Percentiles rank a stretch among this genome's conserved stretches.
phyloP scores from a whole-genome alignment of 2,329 filamentous ascomycete species.

The Trichoderma polysporum region DNA sequence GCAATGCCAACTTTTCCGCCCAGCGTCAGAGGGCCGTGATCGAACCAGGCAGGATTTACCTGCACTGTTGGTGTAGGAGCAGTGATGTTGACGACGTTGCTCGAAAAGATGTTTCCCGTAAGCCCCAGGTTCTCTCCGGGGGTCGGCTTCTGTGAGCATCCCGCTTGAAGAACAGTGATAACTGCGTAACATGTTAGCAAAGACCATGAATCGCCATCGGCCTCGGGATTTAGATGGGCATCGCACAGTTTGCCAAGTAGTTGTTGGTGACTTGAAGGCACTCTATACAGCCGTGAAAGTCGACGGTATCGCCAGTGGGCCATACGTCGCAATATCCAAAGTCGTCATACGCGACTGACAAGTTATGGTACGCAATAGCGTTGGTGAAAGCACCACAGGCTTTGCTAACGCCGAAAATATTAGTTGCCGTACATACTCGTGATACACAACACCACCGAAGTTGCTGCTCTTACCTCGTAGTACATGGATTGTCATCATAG shows the following conservation, averaged over 20 bases:
- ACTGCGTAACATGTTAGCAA: conserved; percentile 37
- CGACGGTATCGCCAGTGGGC: conserved; percentile 39
- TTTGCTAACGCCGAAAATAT: conserved; percentile 39
- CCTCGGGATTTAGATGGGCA: neutral
- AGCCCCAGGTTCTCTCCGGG: conserved; percentile 50
- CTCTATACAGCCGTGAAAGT: conserved; percentile 42
- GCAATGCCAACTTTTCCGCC: conserved; percentile 60
- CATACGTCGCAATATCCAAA: conserved; percentile 58
- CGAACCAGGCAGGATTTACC: conserved; percentile 42
- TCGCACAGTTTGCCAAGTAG: conserved; percentile 55
- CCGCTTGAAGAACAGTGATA: conserved; percentile 53
- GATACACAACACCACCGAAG: conserved; percentile 18
- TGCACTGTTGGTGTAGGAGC: conserved; percentile 44
- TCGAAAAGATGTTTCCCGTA: conserved; percentile 54
- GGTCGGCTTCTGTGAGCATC: conserved; percentile 53
- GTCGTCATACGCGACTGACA: conserved; percentile 44
- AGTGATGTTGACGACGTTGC: conserved; percentile 48
- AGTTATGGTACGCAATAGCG: conserved; percentile 50
- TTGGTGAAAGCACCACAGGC: conserved; percentile 51
- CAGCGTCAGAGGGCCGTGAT: conserved; percentile 48
- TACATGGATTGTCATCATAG: conserved; percentile 46
- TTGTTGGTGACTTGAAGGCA: conserved; percentile 46
- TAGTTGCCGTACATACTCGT: conserved; percentile 22
- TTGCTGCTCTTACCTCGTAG: conserved; percentile 46
- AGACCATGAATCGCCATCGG: no score